Evolutionary conservation across 2,329 filamentous ascomycete species (phyloP).

Genomic region (Sporothrix humicola): DNA sequence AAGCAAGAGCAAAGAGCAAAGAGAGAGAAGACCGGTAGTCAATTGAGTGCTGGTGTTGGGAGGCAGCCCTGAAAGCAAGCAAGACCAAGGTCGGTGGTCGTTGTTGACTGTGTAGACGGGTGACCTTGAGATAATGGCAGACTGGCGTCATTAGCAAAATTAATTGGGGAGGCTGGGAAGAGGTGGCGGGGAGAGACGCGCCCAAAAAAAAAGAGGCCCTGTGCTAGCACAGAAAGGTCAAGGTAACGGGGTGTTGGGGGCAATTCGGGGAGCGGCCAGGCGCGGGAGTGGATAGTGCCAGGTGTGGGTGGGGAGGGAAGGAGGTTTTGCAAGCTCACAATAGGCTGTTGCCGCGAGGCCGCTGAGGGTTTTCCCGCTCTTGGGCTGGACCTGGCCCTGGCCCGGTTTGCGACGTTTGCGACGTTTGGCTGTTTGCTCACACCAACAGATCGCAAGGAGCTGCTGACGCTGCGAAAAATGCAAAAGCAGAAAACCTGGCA

Average conservation of each 20-base stretch:
- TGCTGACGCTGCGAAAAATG: background rate
- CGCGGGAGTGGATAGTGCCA: slow-evolving; percentile 28
- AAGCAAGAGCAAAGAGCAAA: slow-evolving; percentile 10
- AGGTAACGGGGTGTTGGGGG: slow-evolving; percentile 33
- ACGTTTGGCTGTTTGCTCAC: slow-evolving; percentile 14
- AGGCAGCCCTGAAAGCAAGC: slow-evolving; percentile 30
- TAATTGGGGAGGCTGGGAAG: slow-evolving; percentile 39
- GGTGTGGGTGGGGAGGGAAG: slow-evolving; percentile 31
- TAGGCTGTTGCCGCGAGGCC: slow-evolving; percentile 28
- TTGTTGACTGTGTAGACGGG: slow-evolving; percentile 11
- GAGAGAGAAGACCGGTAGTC: slow-evolving; percentile 8
- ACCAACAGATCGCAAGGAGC: background rate
- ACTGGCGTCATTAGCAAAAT: slow-evolving; percentile 37
- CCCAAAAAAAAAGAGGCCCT: slow-evolving; percentile 30
- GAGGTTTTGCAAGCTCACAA: slow-evolving; percentile 34
- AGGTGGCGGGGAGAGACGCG: slow-evolving; percentile 35
- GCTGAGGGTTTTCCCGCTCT: slow-evolving; percentile 23
- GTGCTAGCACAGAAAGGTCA: slow-evolving; percentile 20
- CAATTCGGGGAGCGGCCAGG: slow-evolving; percentile 28
- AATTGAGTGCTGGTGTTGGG: slow-evolving; percentile 25
- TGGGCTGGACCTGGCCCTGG: slow-evolving; percentile 10
- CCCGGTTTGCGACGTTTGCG: slow-evolving; percentile 29
- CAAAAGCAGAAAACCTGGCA: background rate
- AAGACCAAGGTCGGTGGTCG: slow-evolving; percentile 25
- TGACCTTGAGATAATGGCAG: slow-evolving; percentile 31